Conservation (phyloP, 768 basidiomycete species). For the Boletus tomentosulus region DNA sequence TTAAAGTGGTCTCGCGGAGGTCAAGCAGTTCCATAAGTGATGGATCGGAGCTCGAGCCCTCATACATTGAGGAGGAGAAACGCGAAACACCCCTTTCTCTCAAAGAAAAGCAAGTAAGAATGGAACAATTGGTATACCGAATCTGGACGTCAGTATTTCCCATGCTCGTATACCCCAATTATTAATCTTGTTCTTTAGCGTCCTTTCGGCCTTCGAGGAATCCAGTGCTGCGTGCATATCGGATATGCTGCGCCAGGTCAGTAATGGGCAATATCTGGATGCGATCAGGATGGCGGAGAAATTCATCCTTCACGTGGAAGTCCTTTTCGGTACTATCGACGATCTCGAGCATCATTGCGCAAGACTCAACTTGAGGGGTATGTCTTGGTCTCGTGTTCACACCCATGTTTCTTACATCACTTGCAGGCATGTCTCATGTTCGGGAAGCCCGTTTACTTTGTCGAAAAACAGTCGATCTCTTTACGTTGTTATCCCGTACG, state of each 20-base stretch:
- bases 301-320: conserved; percentile 97
- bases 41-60: conserved; percentile 50
- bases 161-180: background rate
- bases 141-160: conserved; percentile 87
- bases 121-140: conserved; percentile 97
- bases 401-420: conserved; percentile 11
- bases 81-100: conserved; percentile 73
- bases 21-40: conserved; percentile 57
- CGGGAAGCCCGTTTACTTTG: conserved; percentile 98
- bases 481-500: conserved; percentile 92
- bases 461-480: conserved; percentile 97
- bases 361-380: conserved; percentile 79
- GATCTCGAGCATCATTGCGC: conserved; percentile 90
- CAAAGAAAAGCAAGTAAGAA: conserved; percentile 85
- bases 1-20: conserved; percentile 79
- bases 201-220: conserved; percentile 96
- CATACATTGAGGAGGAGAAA: conserved; percentile 74
- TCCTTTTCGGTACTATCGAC: conserved; percentile 94
- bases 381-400: conserved; percentile 20
- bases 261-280: conserved; percentile 92
- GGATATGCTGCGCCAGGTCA: conserved; percentile 97
- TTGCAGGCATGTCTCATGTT: conserved; percentile 91
- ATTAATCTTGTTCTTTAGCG: conserved; percentile 41
- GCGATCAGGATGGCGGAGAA: conserved; percentile 98
- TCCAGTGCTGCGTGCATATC: conserved; percentile 99